Evolutionary conservation across 768 basidiomycete genomes (phyloP).

Genomic region (Rossbeevera mucosa): DNA sequence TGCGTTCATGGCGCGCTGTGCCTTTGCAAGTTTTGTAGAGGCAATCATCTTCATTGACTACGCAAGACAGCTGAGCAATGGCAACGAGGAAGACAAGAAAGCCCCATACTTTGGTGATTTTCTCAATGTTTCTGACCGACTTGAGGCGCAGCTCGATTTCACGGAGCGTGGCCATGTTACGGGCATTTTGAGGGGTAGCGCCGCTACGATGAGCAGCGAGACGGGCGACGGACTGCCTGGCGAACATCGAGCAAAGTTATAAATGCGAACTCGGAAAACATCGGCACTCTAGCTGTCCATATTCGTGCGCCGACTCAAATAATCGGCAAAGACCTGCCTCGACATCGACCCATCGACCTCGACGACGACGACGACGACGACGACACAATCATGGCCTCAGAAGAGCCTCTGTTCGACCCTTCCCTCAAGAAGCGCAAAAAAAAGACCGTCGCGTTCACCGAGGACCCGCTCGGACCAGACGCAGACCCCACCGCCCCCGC

Average conservation of each 20-base stretch:
- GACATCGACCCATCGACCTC: conserved; percentile 14
- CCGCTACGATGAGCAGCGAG: conserved; percentile 36
- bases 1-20: conserved; percentile 85
- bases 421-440: conserved; percentile 87
- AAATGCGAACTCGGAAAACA: conserved; percentile 24
- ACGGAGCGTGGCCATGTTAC: conserved; percentile 95
- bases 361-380: conserved; percentile 16
- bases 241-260: conserved; percentile 36
- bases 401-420: conserved; percentile 78
- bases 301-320: conserved; percentile 22
- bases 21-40: conserved; percentile 93
- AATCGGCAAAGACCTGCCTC: conserved; percentile 21
- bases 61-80: too few relatives aligned
- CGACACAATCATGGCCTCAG: conserved; percentile 45
- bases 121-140: conserved; percentile 97
- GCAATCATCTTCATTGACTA: conserved; percentile 99
- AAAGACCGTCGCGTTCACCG: conserved; percentile 79
- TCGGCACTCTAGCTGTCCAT: conserved; percentile 33
- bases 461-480: conserved; percentile 77
- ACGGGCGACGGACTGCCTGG: conserved; percentile 45
- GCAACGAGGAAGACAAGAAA: too few relatives aligned
- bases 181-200: conserved; percentile 46
- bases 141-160: conserved; percentile 96
- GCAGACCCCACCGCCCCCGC: conserved; percentile 79
- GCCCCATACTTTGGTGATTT: conserved; percentile 99